phyloP scores from a whole-genome alignment of 768 basidiomycete species.

The Russula sp. region DNA sequence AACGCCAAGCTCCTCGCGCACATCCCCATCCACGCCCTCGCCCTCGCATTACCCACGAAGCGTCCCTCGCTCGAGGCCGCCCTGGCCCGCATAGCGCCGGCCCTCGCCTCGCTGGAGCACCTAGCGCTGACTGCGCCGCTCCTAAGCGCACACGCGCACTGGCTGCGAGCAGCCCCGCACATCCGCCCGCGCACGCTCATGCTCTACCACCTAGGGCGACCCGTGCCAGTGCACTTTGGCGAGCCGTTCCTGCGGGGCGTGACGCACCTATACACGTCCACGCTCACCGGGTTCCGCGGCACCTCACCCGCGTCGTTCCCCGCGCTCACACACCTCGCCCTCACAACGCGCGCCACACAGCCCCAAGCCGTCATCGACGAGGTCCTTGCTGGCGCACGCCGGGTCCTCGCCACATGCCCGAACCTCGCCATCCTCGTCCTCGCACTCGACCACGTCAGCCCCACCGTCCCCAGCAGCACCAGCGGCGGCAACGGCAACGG shows the following conservation, averaged over 20 bases:
- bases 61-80: conserved; percentile 22
- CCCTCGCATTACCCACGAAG: conserved; percentile 21
- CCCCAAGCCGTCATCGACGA: conserved; percentile 3
- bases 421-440: conserved; percentile 21
- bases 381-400: neutral
- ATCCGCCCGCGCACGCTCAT: conserved; percentile 21
- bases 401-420: conserved; percentile 12
- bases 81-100: conserved; percentile 16
- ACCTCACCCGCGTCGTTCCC: conserved; percentile 14
- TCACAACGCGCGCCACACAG: conserved; percentile 20
- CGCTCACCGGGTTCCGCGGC: conserved; percentile 21
- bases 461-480: too few species aligned
- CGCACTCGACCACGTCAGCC: conserved; percentile 4
- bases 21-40: conserved; percentile 20
- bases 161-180: conserved; percentile 14
- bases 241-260: conserved; percentile 19
- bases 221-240: conserved; percentile 19
- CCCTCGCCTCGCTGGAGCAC: conserved; percentile 13
- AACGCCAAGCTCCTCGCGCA: conserved; percentile 5
- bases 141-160: conserved; percentile 23
- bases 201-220: conserved; percentile 24
- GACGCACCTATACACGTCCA: conserved; percentile 22
- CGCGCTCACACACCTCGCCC: conserved; percentile 19
- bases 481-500: neutral
- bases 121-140: conserved; percentile 23